These are phyloP conservation scores for Zea mays DNA, from an alignment of 176 grass and related monocot species.

Conservation along the genomic window Zm-B73-REFERENCE-NAM-5.0 NC_050098.1:7062001-7062500, in stretches of 20 bases:
- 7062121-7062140: background rate
- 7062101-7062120: background rate
- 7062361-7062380: slow-evolving; percentile 88
- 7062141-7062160: slow-evolving; percentile 18
- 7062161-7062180: slow-evolving; percentile 1
- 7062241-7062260: background rate
- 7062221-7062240: slow-evolving; percentile 22
- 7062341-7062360: slow-evolving; percentile 79
- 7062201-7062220: background rate
- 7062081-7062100: background rate
- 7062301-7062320: slow-evolving; percentile 67
- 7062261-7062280: slow-evolving; percentile 4
- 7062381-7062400: slow-evolving; percentile 27
- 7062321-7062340: slow-evolving; percentile 65
- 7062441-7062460: slow-evolving; percentile 51
- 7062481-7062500: slow-evolving; percentile 62
- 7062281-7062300: slow-evolving; percentile 18
- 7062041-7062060: background rate
- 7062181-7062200: background rate
- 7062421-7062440: background rate
- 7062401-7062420: slow-evolving; percentile 18
- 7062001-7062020: background rate
- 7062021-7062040: background rate
- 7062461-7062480: slow-evolving; percentile 78
- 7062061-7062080: slow-evolving; percentile 3